Base-by-base conservation (phyloP, 805 yeast genomes). In the Yarrowia keelungensis region DNA sequence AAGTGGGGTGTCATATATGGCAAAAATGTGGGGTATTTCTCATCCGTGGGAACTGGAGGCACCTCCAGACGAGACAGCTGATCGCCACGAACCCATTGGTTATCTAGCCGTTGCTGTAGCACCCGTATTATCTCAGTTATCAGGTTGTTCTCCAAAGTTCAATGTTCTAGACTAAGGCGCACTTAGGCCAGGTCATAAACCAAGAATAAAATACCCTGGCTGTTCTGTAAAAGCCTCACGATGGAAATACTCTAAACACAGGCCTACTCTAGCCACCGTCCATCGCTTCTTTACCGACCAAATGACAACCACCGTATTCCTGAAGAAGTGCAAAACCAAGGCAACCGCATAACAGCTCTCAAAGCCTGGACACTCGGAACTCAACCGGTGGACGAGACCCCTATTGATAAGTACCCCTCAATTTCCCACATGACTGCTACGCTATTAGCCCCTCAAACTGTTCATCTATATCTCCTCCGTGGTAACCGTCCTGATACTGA, bases 371-470 rank as follows among this genome's bases (percentile, higher is more conserved):
- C 14, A 26, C 3, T 36, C 5, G 32, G 8, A 22, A 45, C 15
- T 8, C 36, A 14, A 36, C 16, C 32, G 11, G 51, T 10, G 36
- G 8, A 14, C n/a, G 36, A 47, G 50, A 9, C 19, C 41, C 56
- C 32, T 51, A 51, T 51, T 49, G 58, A 51, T 51, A 51, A 10
- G 11, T 51, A 16, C 58, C 58, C 58, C 58, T 51, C 58, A 36
- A 32, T 36, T 35, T 16, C 22, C 43, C 43, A 51, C 39, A 38
- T 16, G 58, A 51, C 15, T 51, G 58, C 43, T 16, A 51, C 58
- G 58, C 58, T 36, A 19, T 32, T 51, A 36, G 11, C 26, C 58
- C 58, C 54, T 32, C 54, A 14, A 3, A 8, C 22, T 15, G n/a
- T 15, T 32, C 41, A 10, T 16, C 43, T 51, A 36, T 51, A 10